Conservation (phyloP, 2,329 filamentous ascomycete species). For the Colletotrichum costaricense region DNA sequence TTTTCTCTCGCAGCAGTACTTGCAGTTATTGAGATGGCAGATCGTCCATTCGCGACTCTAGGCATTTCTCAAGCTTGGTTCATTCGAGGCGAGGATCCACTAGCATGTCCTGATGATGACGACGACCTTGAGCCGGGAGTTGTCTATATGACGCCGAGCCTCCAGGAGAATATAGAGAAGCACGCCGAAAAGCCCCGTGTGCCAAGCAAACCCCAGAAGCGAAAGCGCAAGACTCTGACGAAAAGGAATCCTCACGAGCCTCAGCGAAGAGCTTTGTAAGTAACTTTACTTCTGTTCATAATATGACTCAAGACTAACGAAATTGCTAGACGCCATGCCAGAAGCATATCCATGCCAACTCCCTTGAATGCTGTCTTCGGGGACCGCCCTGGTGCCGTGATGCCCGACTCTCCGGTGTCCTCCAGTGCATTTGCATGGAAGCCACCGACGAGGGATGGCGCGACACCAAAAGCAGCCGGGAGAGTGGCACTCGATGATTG, state of each 20-base stretch:
- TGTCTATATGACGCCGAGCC: neutral
- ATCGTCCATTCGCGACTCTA: slow-evolving; percentile 28
- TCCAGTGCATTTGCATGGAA: slow-evolving; percentile 17
- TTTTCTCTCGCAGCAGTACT: slow-evolving; percentile 18
- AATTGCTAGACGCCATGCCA: slow-evolving; percentile 7
- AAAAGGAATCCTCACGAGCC: slow-evolving; percentile 11
- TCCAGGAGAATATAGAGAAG: neutral
- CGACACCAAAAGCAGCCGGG: neutral
- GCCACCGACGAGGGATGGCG: slow-evolving; percentile 13
- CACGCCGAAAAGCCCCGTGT: too few relatives aligned
- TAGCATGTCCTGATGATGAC: neutral
- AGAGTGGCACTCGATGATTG: neutral
- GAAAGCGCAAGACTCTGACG: slow-evolving; percentile 11
- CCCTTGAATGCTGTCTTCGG: slow-evolving; percentile 10
- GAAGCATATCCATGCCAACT: slow-evolving; percentile 28
- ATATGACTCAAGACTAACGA: neutral
- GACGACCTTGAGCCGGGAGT: slow-evolving; percentile 3
- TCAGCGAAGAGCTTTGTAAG: neutral
- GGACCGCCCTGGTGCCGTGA: neutral
- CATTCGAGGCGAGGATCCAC: neutral
- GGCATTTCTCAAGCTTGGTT: slow-evolving; percentile 25
- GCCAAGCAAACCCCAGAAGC: neutral
- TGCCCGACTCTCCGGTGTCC: neutral
- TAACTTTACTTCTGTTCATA: too few relatives aligned
- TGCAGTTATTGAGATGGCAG: slow-evolving; percentile 26